Base-by-base conservation (phyloP, 2,329 filamentous ascomycete genomes). In the Aspergillus novofumigatus region DNA sequence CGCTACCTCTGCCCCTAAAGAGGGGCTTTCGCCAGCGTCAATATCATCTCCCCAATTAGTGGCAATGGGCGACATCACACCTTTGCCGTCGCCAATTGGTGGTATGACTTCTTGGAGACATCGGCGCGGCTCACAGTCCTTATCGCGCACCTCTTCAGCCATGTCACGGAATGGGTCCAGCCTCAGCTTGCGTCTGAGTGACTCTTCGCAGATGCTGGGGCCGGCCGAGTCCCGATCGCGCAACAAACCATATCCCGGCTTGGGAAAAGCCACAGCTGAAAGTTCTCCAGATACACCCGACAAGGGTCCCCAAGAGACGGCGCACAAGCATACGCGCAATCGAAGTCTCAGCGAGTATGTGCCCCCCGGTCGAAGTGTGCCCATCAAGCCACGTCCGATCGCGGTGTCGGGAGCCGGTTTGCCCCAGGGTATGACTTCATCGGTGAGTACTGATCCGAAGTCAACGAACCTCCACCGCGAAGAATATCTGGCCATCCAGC, bases 281-380 rank as follows among this genome's bases (percentile, higher is more conserved):
- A 64, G 69, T 50, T 52, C 65, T 23, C 59, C 62, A 29, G 60
- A 62, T 23, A 59, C 59, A 41, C 59, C 63, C 53, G 55, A 59
- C 52, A 66, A 63, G 56, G 51, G 68, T 41, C 52, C 57, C 52
- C 68, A 68, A 29, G 73, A 73, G 20, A 61, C 61, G 10, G 65
- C 65, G 41, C 65, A 62, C 55, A 72, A 65, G 14, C 89, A 91
- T 71, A 78, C 79, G 11, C 84, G 90, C 58, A 92, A 94, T 71
- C 83, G 92, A 65, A 97, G 92, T 73, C 78, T 94, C 26, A 96
- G 92, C 77, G 92, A 97, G 62, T 96, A 96, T 72, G 82, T 86
- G 0, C 91, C 92, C 2, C 89, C 94, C 54, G 78, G 84, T 4
- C 65, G 66, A 11, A 78, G 88, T 62, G 81, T 86, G 47, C 82